Evolutionary conservation across 768 basidiomycete genomes (phyloP), one percentile per base, ranked within the genome.

Genomic region (Lentinula edodes): DNA sequence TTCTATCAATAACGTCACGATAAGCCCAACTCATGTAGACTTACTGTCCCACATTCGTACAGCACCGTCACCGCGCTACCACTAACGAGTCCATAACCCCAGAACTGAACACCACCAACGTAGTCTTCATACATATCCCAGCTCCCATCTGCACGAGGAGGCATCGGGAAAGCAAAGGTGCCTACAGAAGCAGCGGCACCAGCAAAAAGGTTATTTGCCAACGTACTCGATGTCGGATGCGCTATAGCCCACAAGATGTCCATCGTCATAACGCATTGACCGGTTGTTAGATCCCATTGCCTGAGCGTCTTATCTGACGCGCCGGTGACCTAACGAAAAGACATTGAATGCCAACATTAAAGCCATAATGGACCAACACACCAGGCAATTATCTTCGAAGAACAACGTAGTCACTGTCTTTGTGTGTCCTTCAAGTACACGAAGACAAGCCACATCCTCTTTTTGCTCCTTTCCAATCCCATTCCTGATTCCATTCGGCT

Each of bases 11-110:
- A 57, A 15, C 50, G 38, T 34, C 34, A 57, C 20, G 15, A 57
- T 38, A 41, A 52, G 35, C 38, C 28, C 23, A 61, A 52, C 28
- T 18, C 32, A 1, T 3, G 16, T 46, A 34, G 20, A 85, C 93
- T 82, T 70, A 96, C 95, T 98, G 70, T 99, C 97, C 97, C 97
- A 99, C 95, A 99, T 98, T 65, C 97, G 77, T 35, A 98, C 95
- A 2, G 91, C 96, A 41, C 96, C 95, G 71, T 99, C 97, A 0
- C 94, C 95, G 67, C 94, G 67, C 94, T 97, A 1, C 95, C 97
- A 66, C 94, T 97, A 5, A 98, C 94, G 39, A 99, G 82, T 1
- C 94, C 97, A 71, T 97, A 96, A 3, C 95, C 95, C 96, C 97
- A 98, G 72, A 98, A 98, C 71, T 98, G 97, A 46, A 98, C 90